Evolutionary conservation across 2,329 filamentous ascomycete species (phyloP).

Genomic region (Aspergillus pseudonomiae): DNA sequence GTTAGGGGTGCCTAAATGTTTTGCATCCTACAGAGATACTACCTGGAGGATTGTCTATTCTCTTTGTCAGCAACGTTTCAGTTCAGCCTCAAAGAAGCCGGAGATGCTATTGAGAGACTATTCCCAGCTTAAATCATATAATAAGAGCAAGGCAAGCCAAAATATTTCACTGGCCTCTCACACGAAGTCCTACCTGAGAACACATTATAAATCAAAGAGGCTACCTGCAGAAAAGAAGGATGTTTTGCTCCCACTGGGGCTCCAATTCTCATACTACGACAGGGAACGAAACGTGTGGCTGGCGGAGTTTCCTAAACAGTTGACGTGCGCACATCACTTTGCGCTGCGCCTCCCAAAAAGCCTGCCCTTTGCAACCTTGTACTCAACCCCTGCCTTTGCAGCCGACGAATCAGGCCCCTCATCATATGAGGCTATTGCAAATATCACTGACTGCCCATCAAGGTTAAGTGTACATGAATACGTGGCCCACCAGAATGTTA

Average conservation of each 20-base stretch:
- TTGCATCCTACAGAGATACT: conserved; percentile 55
- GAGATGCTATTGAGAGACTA: conserved; percentile 37
- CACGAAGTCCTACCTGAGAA: conserved; percentile 50
- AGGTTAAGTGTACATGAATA: conserved; percentile 54
- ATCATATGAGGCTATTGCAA: conserved; percentile 54
- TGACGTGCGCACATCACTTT: conserved; percentile 53
- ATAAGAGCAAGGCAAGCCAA: neutral
- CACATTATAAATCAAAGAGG: conserved; percentile 50
- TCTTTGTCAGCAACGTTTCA: conserved; percentile 35
- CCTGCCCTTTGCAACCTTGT: conserved; percentile 40
- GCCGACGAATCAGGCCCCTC: conserved; percentile 45
- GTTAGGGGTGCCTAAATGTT: conserved; percentile 48
- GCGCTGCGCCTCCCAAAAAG: conserved; percentile 38
- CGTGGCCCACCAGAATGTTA: conserved; percentile 49
- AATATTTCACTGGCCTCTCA: conserved; percentile 48
- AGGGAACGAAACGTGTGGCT: conserved; percentile 43
- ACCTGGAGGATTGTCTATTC: conserved; percentile 53
- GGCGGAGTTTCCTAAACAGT: conserved; percentile 24
- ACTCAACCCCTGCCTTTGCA: conserved; percentile 30
- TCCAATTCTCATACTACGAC: conserved; percentile 56
- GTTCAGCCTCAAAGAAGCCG: conserved; percentile 18
- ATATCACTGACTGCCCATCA: conserved; percentile 50
- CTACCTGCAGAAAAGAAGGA: conserved; percentile 48
- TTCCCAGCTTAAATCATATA: conserved; percentile 32
- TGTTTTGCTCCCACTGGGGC: conserved; percentile 52